Conservation (phyloP, 345 rosid genomes). For the Anacardium occidentale region DNA sequence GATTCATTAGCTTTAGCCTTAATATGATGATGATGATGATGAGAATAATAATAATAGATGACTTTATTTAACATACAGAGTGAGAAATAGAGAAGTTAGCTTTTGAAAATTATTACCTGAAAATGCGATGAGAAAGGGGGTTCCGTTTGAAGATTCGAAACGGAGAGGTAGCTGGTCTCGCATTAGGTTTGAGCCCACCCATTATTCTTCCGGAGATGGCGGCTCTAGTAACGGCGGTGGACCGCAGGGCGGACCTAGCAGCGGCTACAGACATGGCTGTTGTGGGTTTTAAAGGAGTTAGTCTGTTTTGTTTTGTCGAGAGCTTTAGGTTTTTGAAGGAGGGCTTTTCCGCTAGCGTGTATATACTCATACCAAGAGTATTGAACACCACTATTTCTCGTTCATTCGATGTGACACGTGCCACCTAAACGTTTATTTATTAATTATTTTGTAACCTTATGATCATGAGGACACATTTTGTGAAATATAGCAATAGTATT, state of each 20-base stretch:
- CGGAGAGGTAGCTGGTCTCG: constrained; percentile 40
- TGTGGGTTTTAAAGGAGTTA: constrained; percentile 2
- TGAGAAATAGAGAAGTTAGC: neutral
- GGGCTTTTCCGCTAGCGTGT: neutral
- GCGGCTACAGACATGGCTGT: constrained; percentile 54
- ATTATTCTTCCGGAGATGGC: neutral
- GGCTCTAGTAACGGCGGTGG: constrained; percentile 31
- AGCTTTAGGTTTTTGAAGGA: constrained; percentile 7
- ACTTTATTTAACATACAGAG: neutral
- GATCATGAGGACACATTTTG: no score
- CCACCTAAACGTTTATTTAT: neutral
- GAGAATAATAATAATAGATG: no score
- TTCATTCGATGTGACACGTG: neutral
- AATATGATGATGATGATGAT: no score
- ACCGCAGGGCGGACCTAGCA: constrained; percentile 66
- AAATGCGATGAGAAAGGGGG: constrained; percentile 48
- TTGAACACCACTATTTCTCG: neutral
- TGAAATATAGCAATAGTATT: no score
- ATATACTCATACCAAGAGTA: neutral
- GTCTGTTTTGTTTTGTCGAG: neutral
- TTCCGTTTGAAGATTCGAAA: constrained; percentile 45
- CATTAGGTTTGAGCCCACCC: constrained; percentile 28
- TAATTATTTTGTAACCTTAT: no score
- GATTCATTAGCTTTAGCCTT: neutral
- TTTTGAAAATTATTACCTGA: constrained; percentile 46